phyloP scores from a whole-genome alignment of 345 rosid genomes.

The Populus nigra region DNA sequence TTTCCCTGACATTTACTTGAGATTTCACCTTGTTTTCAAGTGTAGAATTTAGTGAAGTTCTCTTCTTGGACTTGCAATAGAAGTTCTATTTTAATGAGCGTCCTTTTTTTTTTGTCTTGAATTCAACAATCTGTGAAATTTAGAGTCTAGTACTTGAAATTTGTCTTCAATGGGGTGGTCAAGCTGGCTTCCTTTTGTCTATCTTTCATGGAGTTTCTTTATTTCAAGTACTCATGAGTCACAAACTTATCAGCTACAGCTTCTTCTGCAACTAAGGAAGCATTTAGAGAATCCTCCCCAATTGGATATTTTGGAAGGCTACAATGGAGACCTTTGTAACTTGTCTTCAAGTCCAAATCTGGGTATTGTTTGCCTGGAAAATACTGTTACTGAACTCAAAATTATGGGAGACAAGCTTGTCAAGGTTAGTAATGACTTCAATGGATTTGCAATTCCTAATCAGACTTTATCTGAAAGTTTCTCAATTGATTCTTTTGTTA shows the following conservation, averaged over 20 bases:
- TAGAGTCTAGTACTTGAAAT: conserved; percentile 20
- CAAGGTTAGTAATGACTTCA: conserved; percentile 49
- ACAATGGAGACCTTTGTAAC: conserved; percentile 67
- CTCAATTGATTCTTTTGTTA: conserved; percentile 75
- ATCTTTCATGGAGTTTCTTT: conserved; percentile 41
- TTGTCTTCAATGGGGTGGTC: conserved; percentile 39
- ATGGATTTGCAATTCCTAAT: conserved; percentile 56
- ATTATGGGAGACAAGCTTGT: conserved; percentile 69
- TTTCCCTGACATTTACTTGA: conserved; percentile 16
- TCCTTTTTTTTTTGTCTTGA: conserved; percentile 20
- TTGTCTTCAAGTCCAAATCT: conserved; percentile 53
- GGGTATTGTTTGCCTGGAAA: conserved; percentile 60
- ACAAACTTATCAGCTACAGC: conserved; percentile 59
- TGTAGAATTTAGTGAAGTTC: conserved; percentile 5
- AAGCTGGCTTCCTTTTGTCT: conserved; percentile 32
- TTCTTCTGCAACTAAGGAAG: conserved; percentile 68
- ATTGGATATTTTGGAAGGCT: conserved; percentile 55
- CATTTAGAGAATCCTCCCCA: conserved; percentile 79
- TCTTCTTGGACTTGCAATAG: conserved; percentile 5
- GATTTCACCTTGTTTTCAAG: conserved; percentile 1
- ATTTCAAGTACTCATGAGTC: conserved; percentile 47
- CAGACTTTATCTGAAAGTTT: conserved; percentile 66
- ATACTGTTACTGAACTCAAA: conserved; percentile 68
- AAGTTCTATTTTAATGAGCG: conserved; percentile 7
- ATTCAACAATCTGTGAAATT: conserved; percentile 5